phyloP scores from a whole-genome alignment of 108 stramenopile species.

The Cyclotella sp. region DNA sequence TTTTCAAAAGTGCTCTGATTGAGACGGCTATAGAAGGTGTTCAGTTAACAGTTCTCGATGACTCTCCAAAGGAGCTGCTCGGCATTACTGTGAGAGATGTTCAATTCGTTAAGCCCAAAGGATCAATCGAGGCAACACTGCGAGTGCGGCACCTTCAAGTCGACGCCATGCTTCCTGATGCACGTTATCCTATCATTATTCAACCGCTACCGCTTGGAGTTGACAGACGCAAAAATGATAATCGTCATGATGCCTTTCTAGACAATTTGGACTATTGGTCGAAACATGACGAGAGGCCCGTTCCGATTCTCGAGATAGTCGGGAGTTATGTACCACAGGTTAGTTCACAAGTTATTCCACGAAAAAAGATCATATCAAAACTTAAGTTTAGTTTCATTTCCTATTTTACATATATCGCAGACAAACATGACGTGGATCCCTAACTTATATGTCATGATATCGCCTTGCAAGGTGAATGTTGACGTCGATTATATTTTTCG shows the following conservation, averaged over 20 bases:
- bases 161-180: slow-evolving; percentile 43
- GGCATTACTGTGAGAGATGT: slow-evolving; percentile 44
- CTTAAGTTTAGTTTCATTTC: background rate
- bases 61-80: slow-evolving; percentile 47
- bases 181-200: slow-evolving; percentile 54
- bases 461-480: slow-evolving; percentile 46
- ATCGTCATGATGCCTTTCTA: slow-evolving; percentile 1
- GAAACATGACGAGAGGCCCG: slow-evolving; percentile 33
- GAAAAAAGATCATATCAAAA: no score
- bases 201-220: slow-evolving; percentile 48
- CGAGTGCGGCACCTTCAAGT: slow-evolving; percentile 51
- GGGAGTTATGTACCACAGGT: slow-evolving; percentile 48
- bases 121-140: slow-evolving; percentile 33
- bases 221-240: slow-evolving; percentile 24
- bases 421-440: slow-evolving; percentile 57
- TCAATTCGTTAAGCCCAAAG: slow-evolving; percentile 36
- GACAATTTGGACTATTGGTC: slow-evolving; percentile 37
- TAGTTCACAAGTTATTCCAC: no score
- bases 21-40: slow-evolving; percentile 34
- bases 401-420: slow-evolving; percentile 1
- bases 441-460: slow-evolving; percentile 31
- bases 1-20: slow-evolving; percentile 32
- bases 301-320: slow-evolving; percentile 47
- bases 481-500: slow-evolving; percentile 55
- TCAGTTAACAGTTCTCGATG: slow-evolving; percentile 40